A percentile compares a stretch with the other conserved stretches of the same genome.
phyloP scores from a whole-genome alignment of 768 basidiomycete genomes.

The Tylopilus cervinicoccineus region DNA sequence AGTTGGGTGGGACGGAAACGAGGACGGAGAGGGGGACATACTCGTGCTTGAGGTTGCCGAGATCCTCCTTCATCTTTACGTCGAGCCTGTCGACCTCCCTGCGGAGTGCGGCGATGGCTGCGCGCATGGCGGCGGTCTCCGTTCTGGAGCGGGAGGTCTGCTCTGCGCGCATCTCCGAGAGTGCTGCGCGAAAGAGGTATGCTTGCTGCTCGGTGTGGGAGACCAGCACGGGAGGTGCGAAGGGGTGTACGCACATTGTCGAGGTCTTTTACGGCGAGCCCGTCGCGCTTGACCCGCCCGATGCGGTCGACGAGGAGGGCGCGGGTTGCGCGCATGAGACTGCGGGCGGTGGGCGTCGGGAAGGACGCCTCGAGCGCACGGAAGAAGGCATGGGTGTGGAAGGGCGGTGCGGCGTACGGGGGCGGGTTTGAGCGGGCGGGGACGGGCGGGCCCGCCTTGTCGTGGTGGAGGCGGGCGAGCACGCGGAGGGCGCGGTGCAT shows the following conservation, averaged over 20 bases:
- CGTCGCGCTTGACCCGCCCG: conserved; percentile 67
- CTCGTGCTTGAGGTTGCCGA: conserved; percentile 90
- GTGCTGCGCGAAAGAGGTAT: conserved; percentile 89
- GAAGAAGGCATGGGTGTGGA: conserved; percentile 81
- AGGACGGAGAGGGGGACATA: conserved; percentile 36
- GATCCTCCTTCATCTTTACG: conserved; percentile 91
- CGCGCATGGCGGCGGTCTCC: conserved; percentile 78
- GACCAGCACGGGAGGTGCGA: background rate
- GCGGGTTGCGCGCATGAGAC: conserved; percentile 80
- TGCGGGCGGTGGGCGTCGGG: conserved; percentile 66
- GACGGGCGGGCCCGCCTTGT: conserved; percentile 14
- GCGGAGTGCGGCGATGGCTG: conserved; percentile 70
- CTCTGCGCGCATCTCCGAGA: conserved; percentile 87
- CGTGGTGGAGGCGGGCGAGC: conserved; percentile 15
- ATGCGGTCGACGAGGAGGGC: conserved; percentile 76
- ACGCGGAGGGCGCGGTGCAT: conserved; percentile 2
- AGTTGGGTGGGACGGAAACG: background rate
- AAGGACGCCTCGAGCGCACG: conserved; percentile 67
- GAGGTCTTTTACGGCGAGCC: conserved; percentile 69
- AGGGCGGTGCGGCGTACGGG: conserved; percentile 65
- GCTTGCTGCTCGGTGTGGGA: conserved; percentile 62
- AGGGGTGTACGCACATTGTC: conserved; percentile 59
- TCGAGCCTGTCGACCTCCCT: conserved; percentile 83
- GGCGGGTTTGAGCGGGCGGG: conserved; percentile 17
- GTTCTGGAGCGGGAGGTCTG: conserved; percentile 78